These are phyloP conservation scores for Tetragonia tetragonoides DNA, from an alignment of 148 eudicot genomes.

Conservation along the genomic window DNA sequence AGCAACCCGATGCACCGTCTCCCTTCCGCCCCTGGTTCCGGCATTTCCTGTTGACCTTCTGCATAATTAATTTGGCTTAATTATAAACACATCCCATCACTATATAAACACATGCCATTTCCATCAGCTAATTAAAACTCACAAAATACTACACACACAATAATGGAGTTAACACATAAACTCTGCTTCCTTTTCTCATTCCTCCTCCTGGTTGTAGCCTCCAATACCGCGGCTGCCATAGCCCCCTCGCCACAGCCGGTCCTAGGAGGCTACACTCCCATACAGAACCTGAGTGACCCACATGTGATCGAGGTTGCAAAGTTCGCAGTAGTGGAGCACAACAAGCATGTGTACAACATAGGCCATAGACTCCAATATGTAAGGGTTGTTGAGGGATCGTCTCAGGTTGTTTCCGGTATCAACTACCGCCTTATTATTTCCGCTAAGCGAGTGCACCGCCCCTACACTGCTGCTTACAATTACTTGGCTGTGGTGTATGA, in stretches of 20 bases:
- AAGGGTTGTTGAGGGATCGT: conserved; percentile 21
- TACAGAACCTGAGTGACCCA: conserved; percentile 30
- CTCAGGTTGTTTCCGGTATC: conserved; percentile 22
- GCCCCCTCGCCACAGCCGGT: neutral
- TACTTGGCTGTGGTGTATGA: conserved; percentile 29
- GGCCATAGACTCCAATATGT: conserved; percentile 7
- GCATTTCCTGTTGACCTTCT: neutral
- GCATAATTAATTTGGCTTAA: neutral
- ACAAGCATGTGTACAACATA: conserved; percentile 10
- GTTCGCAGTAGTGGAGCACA: conserved; percentile 36
- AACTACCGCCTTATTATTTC: conserved; percentile 31
- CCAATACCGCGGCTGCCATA: neutral
- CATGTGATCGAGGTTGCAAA: conserved; percentile 26
- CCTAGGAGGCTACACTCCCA: conserved; percentile 20
- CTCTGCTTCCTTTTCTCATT: conserved; percentile 9
- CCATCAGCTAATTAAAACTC: neutral
- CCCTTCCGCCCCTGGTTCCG: neutral
- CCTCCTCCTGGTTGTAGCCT: conserved; percentile 9
- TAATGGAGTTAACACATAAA: conserved; percentile 14
- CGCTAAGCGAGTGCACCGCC: conserved; percentile 17
- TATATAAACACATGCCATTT: neutral
- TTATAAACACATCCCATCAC: too few species aligned
- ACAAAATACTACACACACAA: neutral
- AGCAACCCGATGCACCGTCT: neutral
- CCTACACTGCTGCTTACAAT: too few species aligned